phyloP scores from a whole-genome alignment of 495 filamentous ascomycete genomes.

The Penicillium ucsense region DNA sequence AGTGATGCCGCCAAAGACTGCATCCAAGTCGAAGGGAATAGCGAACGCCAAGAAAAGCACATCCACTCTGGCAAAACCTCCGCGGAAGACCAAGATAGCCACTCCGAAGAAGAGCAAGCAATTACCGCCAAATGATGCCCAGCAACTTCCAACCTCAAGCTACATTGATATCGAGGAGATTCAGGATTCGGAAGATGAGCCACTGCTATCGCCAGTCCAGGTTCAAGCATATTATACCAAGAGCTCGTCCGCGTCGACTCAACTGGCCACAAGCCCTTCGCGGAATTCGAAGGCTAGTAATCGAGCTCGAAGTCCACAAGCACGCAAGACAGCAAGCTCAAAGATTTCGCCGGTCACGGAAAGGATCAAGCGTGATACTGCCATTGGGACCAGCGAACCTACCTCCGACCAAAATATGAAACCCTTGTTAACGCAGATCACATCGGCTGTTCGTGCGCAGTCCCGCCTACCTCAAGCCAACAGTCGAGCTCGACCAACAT shows the following conservation, averaged over 20 bases:
- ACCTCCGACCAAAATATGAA: conserved; percentile 1
- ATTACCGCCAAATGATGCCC: neutral
- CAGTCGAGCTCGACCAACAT: conserved; percentile 39
- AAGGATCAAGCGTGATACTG: neutral
- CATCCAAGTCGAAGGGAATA: neutral
- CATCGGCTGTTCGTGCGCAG: conserved; percentile 51
- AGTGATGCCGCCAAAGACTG: neutral
- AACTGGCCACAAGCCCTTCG: neutral
- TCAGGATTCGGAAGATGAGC: conserved; percentile 51
- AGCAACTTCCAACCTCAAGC: conserved; percentile 3
- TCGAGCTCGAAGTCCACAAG: conserved; percentile 2
- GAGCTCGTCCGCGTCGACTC: neutral
- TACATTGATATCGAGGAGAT: conserved; percentile 47
- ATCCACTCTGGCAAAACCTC: neutral
- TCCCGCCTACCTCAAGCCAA: conserved; percentile 9
- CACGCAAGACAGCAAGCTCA: conserved; percentile 5
- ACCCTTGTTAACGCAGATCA: conserved; percentile 52
- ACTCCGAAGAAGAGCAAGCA: neutral
- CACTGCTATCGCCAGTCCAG: conserved; percentile 25
- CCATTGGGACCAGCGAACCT: neutral
- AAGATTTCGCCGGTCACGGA: conserved; percentile 2
- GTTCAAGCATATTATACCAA: conserved; percentile 15
- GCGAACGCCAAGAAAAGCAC: conserved; percentile 2
- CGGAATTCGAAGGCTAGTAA: conserved; percentile 8
- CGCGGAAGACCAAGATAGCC: neutral